These are phyloP conservation scores for Xylaria sp. DNA, from an alignment of 2,329 filamentous ascomycete genomes.

Conservation along the genomic window DNA sequence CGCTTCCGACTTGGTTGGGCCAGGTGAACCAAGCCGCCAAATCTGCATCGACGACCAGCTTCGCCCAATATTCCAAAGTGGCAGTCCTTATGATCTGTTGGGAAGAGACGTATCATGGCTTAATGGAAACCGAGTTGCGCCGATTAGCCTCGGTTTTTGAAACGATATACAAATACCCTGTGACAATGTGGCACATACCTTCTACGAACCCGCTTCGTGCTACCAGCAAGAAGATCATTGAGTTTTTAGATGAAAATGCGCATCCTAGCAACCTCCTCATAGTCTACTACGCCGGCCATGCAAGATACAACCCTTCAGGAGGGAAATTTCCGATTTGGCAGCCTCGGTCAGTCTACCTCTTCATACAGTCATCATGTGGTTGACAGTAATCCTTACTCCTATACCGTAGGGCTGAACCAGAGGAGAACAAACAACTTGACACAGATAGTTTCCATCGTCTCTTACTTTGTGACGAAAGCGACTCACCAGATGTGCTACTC, in stretches of 20 bases:
- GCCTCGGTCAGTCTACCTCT: conserved; percentile 1
- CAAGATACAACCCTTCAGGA: neutral
- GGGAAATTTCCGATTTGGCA: conserved; percentile 14
- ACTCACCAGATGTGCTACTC: conserved; percentile 15
- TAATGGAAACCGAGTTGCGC: neutral
- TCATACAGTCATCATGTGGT: neutral
- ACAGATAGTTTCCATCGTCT: conserved; percentile 11
- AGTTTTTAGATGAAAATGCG: neutral
- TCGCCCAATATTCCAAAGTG: conserved; percentile 1
- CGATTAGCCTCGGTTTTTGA: conserved; percentile 13
- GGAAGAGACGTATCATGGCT: conserved; percentile 6
- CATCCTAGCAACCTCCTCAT: neutral
- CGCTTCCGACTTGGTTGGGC: conserved; percentile 1
- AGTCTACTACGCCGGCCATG: conserved; percentile 16
- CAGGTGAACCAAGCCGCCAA: conserved; percentile 9
- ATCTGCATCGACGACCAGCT: conserved; percentile 6
- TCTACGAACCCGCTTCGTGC: neutral
- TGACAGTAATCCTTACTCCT: neutral
- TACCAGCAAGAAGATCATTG: neutral
- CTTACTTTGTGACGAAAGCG: conserved; percentile 1
- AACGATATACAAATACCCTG: conserved; percentile 7
- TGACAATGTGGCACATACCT: conserved; percentile 9
- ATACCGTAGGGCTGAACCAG: neutral
- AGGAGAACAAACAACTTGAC: neutral
- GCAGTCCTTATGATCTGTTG: conserved; percentile 21